phyloP scores from a whole-genome alignment of 2,329 filamentous ascomycete genomes.

The Pyricularia sp. region DNA sequence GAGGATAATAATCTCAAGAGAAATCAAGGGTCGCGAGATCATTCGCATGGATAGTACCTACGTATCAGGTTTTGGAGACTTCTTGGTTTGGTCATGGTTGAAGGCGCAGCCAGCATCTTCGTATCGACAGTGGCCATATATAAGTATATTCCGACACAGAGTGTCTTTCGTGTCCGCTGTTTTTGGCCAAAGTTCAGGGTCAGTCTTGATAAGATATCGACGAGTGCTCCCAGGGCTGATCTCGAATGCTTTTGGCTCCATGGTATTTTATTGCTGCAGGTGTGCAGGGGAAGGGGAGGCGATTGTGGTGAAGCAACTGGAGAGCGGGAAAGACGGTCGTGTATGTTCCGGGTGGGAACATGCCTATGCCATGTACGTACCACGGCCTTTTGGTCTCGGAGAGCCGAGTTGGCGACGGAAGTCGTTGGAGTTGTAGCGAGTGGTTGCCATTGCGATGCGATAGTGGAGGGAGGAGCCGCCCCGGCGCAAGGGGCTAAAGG shows the following conservation, averaged over 20 bases:
- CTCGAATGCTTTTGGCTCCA: neutral
- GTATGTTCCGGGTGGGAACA: neutral
- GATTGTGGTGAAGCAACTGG: neutral
- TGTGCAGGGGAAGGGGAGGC: too few species aligned
- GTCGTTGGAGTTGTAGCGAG: conserved; percentile 35
- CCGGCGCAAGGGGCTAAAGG: neutral
- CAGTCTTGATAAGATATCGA: neutral
- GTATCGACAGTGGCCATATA: conserved; percentile 88
- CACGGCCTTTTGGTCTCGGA: conserved; percentile 44
- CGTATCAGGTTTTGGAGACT: conserved; percentile 38
- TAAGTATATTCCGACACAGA: conserved; percentile 83
- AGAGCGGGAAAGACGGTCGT: neutral
- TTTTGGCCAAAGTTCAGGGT: neutral
- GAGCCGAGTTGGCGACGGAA: conserved; percentile 44
- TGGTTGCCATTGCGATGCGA: conserved; percentile 29
- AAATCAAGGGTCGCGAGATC: neutral
- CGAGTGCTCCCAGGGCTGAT: neutral
- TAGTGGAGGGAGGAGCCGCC: conserved; percentile 11
- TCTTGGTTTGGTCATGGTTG: conserved; percentile 71
- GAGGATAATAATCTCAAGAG: neutral
- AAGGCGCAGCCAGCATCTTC: conserved; percentile 80
- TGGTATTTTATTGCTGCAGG: neutral
- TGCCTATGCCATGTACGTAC: neutral
- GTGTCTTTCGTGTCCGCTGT: conserved; percentile 72
- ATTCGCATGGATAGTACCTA: conserved; percentile 22